These are phyloP conservation scores for Phytophthora nicotianae DNA, from an alignment of 352 stramenopile species.

Conservation along the genomic window DNA sequence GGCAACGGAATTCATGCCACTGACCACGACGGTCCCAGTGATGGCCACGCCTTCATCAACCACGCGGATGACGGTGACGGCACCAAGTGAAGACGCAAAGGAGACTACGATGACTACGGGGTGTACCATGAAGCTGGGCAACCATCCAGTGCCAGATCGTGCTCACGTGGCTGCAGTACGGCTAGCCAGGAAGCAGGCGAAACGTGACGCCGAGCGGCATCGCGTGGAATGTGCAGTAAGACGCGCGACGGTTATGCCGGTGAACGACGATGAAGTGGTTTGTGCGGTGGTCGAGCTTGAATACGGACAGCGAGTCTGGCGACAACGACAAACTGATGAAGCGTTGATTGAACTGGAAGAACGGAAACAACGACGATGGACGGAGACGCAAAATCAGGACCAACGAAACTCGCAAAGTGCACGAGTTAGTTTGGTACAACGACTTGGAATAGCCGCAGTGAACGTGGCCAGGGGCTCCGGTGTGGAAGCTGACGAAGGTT, in stretches of 20 bases:
- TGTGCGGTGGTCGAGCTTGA: not conserved
- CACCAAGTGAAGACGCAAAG: not conserved
- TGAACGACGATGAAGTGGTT: not conserved
- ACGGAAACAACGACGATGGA: not conserved
- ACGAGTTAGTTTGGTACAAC: not conserved
- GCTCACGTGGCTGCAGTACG: not conserved
- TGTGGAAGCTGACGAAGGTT: not conserved
- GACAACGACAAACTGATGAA: not conserved
- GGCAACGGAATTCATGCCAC: not conserved
- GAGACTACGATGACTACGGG: not conserved
- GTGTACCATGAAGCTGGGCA: not conserved
- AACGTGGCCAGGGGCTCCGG: not conserved
- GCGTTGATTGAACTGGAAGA: not conserved
- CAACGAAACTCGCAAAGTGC: not conserved
- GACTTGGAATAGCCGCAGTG: not conserved
- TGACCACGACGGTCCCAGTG: not conserved
- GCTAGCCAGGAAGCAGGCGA: not conserved
- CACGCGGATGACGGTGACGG: not conserved
- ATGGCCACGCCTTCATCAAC: not conserved
- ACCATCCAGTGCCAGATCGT: not conserved
- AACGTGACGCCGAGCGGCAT: not conserved
- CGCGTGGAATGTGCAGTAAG: not conserved
- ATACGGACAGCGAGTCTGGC: not conserved
- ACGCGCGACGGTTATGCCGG: not conserved
- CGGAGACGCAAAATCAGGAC: not conserved